Percentiles rank a stretch among this genome's conserved stretches.
phyloP scores from a whole-genome alignment of 2,329 filamentous ascomycete species.

The Alternaria gansuensis region DNA sequence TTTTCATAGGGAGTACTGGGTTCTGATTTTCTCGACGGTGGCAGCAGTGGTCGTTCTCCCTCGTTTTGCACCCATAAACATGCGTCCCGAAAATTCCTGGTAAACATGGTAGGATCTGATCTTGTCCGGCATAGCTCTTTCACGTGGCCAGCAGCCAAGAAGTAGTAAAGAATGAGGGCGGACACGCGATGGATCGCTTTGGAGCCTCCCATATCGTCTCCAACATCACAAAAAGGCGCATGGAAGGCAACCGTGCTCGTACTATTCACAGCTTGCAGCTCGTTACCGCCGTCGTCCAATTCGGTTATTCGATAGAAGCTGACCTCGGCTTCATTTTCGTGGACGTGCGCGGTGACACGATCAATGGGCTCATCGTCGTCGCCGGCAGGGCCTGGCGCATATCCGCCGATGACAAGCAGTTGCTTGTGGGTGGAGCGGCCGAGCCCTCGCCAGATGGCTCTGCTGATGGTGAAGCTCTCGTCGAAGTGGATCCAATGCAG shows the following conservation, averaged over 20 bases:
- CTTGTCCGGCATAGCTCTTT: slow-evolving; percentile 37
- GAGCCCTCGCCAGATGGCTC: slow-evolving; percentile 38
- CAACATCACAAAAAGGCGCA: slow-evolving; percentile 41
- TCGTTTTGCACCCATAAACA: slow-evolving; percentile 41
- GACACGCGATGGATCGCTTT: slow-evolving; percentile 42
- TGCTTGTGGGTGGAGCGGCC: slow-evolving; percentile 42
- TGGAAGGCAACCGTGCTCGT: slow-evolving; percentile 42
- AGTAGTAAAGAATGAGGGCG: slow-evolving; percentile 40
- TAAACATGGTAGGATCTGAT: slow-evolving; percentile 41
- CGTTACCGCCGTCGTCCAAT: slow-evolving; percentile 25
- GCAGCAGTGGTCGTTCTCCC: slow-evolving; percentile 32
- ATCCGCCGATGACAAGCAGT: slow-evolving; percentile 42
- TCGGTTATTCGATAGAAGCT: slow-evolving; percentile 41
- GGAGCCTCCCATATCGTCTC: slow-evolving; percentile 37
- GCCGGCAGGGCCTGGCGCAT: slow-evolving; percentile 37
- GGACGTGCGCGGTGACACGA: slow-evolving; percentile 40
- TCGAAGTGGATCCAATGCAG: slow-evolving; percentile 39
- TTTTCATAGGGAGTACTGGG: slow-evolving; percentile 22
- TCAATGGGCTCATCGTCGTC: slow-evolving; percentile 35
- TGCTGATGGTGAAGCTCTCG: slow-evolving; percentile 37
- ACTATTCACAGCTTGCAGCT: slow-evolving; percentile 38
- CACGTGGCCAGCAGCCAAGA: slow-evolving; percentile 38
- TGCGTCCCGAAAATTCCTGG: slow-evolving; percentile 41
- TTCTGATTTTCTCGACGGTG: slow-evolving; percentile 33
- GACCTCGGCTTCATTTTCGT: slow-evolving; percentile 40